Conservation (phyloP, 1,139 yeast genomes). For the Candida sojae region DNA sequence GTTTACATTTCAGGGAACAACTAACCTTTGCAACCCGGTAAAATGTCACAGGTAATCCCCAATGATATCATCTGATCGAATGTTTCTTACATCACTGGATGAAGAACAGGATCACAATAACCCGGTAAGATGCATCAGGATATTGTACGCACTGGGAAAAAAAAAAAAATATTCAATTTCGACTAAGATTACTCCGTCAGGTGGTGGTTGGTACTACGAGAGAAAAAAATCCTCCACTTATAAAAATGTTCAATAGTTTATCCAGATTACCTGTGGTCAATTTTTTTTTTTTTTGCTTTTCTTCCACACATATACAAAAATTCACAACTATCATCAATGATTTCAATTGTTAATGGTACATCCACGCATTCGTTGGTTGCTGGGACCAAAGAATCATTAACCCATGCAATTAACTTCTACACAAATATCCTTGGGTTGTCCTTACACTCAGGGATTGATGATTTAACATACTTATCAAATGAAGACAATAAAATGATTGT, state of each 20-base stretch:
- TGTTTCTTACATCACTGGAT: no score
- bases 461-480: conserved; percentile 31
- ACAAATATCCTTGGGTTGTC: conserved; percentile 44
- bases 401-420: conserved; percentile 48
- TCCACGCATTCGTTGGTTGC: conserved; percentile 49
- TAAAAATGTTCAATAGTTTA: not conserved
- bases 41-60: no score
- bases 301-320: not conserved
- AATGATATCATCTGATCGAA: no score
- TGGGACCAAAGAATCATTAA: conserved; percentile 31
- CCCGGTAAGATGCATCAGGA: no score
- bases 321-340: conserved; percentile 2
- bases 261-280: no score
- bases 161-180: conserved; percentile 12
- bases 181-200: not conserved
- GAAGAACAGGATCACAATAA: no score
- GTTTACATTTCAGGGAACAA: no score
- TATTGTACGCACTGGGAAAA: not conserved
- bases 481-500: conserved; percentile 32
- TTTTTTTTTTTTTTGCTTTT: not conserved
- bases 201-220: not conserved
- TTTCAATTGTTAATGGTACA: conserved; percentile 52
- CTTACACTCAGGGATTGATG: conserved; percentile 25
- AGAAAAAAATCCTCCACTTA: conserved; percentile 16
- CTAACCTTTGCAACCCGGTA: no score